These are phyloP conservation scores for Ogataea philodendri DNA, from an alignment of 805 yeast genomes.

Conservation along the genomic window DNA sequence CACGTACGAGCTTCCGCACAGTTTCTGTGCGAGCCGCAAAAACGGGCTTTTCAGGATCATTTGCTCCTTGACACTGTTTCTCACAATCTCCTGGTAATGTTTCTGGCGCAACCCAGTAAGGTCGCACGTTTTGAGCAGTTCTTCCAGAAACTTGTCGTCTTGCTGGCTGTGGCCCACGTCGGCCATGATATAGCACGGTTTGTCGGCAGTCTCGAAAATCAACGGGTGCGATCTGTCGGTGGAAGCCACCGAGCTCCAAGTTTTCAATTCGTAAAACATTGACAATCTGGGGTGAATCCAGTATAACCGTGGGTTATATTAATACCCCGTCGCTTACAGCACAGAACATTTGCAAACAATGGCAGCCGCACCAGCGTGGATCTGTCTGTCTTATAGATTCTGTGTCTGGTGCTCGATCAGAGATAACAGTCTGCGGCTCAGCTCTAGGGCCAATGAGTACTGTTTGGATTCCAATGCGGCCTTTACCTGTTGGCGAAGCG, in stretches of 20 bases:
- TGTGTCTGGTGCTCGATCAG: slow-evolving; percentile 5
- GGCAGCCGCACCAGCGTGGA: slow-evolving; percentile 7
- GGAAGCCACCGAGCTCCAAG: slow-evolving; percentile 25
- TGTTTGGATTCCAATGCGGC: slow-evolving; percentile 5
- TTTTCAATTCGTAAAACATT: slow-evolving; percentile 23
- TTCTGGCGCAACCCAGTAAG: slow-evolving; percentile 25
- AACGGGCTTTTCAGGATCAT: slow-evolving; percentile 11
- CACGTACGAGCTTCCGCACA: slow-evolving; percentile 11
- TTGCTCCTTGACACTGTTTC: slow-evolving; percentile 12
- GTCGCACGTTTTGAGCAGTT: slow-evolving; percentile 24
- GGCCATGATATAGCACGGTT: slow-evolving; percentile 19
- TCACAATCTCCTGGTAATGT: slow-evolving; percentile 14
- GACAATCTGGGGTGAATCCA: not conserved
- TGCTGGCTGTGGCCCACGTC: slow-evolving; percentile 17
- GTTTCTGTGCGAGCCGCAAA: slow-evolving; percentile 10
- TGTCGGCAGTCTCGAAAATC: slow-evolving; percentile 22
- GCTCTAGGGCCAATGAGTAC: slow-evolving; percentile 12
- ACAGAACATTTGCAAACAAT: slow-evolving; percentile 9
- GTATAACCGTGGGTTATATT: not conserved
- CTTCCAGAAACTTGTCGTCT: slow-evolving; percentile 23
- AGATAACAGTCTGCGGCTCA: slow-evolving; percentile 11
- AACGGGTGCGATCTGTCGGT: slow-evolving; percentile 26
- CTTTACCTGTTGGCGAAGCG: slow-evolving; percentile 18
- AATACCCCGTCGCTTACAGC: not conserved
- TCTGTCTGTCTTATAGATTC: slow-evolving; percentile 4